Evolutionary conservation across 768 basidiomycete genomes (phyloP), one percentile per base, ranked within the genome.

Genomic region (Amyloporia xantha): DNA sequence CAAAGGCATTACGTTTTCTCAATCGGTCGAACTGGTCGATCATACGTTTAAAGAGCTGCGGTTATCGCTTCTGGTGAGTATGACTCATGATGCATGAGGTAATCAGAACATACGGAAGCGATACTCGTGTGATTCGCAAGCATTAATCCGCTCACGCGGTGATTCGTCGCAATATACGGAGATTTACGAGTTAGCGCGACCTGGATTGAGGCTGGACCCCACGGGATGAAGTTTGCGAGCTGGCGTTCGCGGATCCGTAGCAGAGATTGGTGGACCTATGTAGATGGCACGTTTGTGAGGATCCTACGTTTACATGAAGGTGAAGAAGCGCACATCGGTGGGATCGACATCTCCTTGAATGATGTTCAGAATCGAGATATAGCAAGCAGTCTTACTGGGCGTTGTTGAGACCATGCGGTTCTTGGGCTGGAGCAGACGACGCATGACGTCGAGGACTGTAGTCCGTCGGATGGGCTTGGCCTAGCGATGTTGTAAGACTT

Each of bases 91-190:
- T 19, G 23, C 30, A 21, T 3, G 42, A 47, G 36, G 28, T 35
- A 15, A 28, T 7, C n/a, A n/a, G 7, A 7, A 76, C 86, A 35
- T 57, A 94, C 90, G 27, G 92, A 93, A 23, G 91, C 91, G 51
- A 99, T 92, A 59, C 92, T 93, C n/a, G 96, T 99, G 65, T 99
- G 96, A 59, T 99, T 99, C 9, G 94, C 96, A 43, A 99, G 78
- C 96, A 99, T 98, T 44, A 99, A 75, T 0, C 95, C 95, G 64
- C 94, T 97, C 48, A 98, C 94, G 11, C 94, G 86, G 66, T 99
- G 93, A 59, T 85, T 88, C 33, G 88, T 83, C 4, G 81, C 75
- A 46, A 96, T 71, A 61, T 95, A 95, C 5, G 92, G 93, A 13
- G 91, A 93, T 58, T 80, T 84, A 50, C 90, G 83, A 1, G 94